A percentile compares a stretch with the other conserved stretches of the same genome.
Evolutionary conservation across 2,329 filamentous ascomycete genomes (phyloP).

Genomic region (Aureobasidium musti): DNA sequence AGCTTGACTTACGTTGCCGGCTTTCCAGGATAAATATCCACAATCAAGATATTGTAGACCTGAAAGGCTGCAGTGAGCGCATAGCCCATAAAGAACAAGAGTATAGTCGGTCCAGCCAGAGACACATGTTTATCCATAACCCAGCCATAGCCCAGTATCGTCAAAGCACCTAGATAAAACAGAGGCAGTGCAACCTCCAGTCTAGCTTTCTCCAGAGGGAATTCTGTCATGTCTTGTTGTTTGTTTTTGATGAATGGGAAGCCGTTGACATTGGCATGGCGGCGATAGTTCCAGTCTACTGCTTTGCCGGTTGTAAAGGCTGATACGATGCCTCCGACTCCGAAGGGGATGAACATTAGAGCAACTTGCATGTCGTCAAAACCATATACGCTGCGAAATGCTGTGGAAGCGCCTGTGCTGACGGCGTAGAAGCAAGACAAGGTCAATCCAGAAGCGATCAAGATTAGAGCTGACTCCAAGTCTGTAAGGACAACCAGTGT

Average conservation of each 20-base stretch:
- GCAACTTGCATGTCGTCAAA: conserved; percentile 47
- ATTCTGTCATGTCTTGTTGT: conserved; percentile 44
- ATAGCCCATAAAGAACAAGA: conserved; percentile 40
- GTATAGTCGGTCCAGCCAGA: conserved; percentile 37
- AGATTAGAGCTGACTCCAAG: conserved; percentile 43
- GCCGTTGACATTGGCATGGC: conserved; percentile 40
- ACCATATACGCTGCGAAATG: conserved; percentile 44
- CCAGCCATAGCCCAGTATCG: conserved; percentile 48
- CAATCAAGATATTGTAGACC: conserved; percentile 50
- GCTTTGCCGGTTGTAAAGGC: conserved; percentile 46
- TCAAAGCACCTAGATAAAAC: conserved; percentile 39
- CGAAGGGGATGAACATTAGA: conserved; percentile 49
- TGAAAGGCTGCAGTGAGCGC: conserved; percentile 48
- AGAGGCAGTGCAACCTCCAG: conserved; percentile 47
- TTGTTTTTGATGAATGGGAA: conserved; percentile 42
- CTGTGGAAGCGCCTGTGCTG: conserved; percentile 44
- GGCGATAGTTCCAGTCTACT: conserved; percentile 49
- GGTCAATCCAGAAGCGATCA: conserved; percentile 45
- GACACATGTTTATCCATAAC: conserved; percentile 41
- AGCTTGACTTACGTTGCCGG: too few relatives aligned
- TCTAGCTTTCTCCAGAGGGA: conserved; percentile 50
- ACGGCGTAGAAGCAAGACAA: conserved; percentile 49
- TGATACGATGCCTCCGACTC: conserved; percentile 45
- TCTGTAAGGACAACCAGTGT: conserved; percentile 37
- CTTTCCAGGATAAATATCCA: conserved; percentile 49